Base-by-base conservation (phyloP, 805 yeast species). In the Candida taoyuanica region DNA sequence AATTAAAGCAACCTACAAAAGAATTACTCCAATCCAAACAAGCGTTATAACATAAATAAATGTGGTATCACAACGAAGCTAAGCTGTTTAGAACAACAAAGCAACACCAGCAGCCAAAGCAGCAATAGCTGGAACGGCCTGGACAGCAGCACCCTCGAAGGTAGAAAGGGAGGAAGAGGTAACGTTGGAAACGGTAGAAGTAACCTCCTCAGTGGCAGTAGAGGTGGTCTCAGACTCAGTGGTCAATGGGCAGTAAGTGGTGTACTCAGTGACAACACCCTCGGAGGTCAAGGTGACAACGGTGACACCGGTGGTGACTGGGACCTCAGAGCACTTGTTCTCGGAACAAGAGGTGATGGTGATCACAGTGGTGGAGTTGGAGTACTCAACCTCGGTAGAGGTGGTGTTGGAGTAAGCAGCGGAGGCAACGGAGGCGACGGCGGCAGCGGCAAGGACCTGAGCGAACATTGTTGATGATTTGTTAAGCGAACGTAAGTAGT, bases 81-180 rank as follows among this genome's bases (percentile, higher is more conserved):
- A 46, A 37, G 32, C 32, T 34, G 44, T 55, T 65, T 67, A 67
- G 63, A 67, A 65, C 60, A 67, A 62, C 56, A 67, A 59, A 63
- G 71, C 73, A 52, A 69, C 71, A 67, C 73, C 73, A 45, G 73
- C 73, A 40, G 69, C 58, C 48, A 67, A 56, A 54, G 71, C 72
- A 56, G 71, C 71, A 48, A 63, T 69, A 54, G 71, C 70, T 63
- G 71, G 71, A 43, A 63, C 59, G 44, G 67, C 67, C 55, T 56
- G 62, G 39, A 53, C 70, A 48, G 72, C 74, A 49, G 65, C 73
- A 64, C 67, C 71, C 44, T 60, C 56, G 64, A 48, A 64, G 38
- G 66, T 46, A 40, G 63, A 40, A 33, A 67, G 38, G 17, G 37
- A 37, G 15, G 44, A 44, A 29, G 58, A 29, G 38, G 56, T 47